Percentiles rank a stretch among this genome's conserved stretches.
phyloP scores from a whole-genome alignment of 495 filamentous ascomycete genomes.

The Arthonia radiata region DNA sequence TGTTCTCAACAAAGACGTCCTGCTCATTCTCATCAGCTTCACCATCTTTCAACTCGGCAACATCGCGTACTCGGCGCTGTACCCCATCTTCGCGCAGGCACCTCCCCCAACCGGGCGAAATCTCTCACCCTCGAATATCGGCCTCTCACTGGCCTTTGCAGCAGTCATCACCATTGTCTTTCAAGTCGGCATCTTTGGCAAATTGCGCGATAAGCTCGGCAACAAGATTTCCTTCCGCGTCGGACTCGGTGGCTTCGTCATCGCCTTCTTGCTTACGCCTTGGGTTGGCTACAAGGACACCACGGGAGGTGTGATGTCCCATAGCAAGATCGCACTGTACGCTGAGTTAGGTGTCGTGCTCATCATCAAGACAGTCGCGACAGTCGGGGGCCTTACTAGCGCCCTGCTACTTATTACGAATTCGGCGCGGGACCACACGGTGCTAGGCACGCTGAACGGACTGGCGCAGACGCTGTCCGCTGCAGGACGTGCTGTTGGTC shows the following conservation, averaged over 20 bases:
- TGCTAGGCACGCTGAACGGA: conserved; percentile 75
- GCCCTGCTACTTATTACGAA: conserved; percentile 84
- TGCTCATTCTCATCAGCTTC: conserved; percentile 58
- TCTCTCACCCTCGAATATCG: conserved; percentile 56
- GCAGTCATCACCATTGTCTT: conserved; percentile 68
- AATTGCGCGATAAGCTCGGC: conserved; percentile 54
- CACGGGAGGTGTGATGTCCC: conserved; percentile 17
- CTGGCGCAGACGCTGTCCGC: conserved; percentile 87
- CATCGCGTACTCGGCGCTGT: conserved; percentile 71
- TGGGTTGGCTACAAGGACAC: conserved; percentile 58
- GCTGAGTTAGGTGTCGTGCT: conserved; percentile 54
- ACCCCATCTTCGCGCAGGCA: conserved; percentile 69
- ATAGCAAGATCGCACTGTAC: conserved; percentile 38
- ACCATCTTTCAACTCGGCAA: conserved; percentile 75
- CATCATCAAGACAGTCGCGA: conserved; percentile 66
- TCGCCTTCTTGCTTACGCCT: conserved; percentile 70
- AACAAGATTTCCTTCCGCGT: conserved; percentile 63
- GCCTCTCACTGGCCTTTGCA: conserved; percentile 63
- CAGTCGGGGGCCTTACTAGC: conserved; percentile 72
- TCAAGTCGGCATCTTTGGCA: conserved; percentile 62
- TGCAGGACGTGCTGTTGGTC: conserved; percentile 67
- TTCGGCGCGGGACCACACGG: conserved; percentile 61
- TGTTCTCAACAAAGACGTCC: conserved; percentile 48
- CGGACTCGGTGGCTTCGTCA: conserved; percentile 55
- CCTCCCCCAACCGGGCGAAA: conserved; percentile 47